Percentiles rank a stretch among this genome's conserved stretches.
phyloP scores from a whole-genome alignment of 257 asterid species.

The Plantago major region DNA sequence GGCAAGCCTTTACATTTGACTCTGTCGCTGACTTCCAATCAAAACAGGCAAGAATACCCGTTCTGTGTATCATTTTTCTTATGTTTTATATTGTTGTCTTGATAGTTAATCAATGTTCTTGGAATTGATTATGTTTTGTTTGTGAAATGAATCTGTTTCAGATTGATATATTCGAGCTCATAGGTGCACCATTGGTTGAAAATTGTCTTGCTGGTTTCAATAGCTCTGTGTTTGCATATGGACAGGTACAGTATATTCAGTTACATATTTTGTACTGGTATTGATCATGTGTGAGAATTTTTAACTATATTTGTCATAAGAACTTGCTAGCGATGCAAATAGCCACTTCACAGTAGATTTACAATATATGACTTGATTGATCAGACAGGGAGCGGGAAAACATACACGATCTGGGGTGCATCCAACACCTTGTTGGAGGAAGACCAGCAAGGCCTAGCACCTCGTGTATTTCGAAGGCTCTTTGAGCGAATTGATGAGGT shows the following conservation, averaged over 20 bases:
- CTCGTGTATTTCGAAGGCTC: conserved; percentile 83
- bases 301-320: neutral
- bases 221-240: conserved; percentile 97
- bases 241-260: conserved; percentile 57
- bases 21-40: conserved; percentile 76
- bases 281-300: neutral
- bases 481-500: conserved; percentile 82
- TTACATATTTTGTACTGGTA: neutral
- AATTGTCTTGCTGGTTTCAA: conserved; percentile 97
- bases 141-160: conserved; percentile 32
- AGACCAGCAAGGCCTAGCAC: conserved; percentile 88
- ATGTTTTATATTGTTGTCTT: neutral
- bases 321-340: neutral
- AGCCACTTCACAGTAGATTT: conserved; percentile 9
- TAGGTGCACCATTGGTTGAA: conserved; percentile 94
- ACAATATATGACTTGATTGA: conserved; percentile 21
- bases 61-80: neutral
- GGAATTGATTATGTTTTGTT: conserved; percentile 18
- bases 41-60: conserved; percentile 58
- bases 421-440: conserved; percentile 77
- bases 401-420: conserved; percentile 98
- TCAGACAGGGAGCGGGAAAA: conserved; percentile 99
- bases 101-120: neutral
- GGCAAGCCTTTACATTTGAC: conserved; percentile 80
- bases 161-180: conserved; percentile 84